Conservation (phyloP, 2,329 filamentous ascomycete genomes). For the Cercospora zeina region DNA sequence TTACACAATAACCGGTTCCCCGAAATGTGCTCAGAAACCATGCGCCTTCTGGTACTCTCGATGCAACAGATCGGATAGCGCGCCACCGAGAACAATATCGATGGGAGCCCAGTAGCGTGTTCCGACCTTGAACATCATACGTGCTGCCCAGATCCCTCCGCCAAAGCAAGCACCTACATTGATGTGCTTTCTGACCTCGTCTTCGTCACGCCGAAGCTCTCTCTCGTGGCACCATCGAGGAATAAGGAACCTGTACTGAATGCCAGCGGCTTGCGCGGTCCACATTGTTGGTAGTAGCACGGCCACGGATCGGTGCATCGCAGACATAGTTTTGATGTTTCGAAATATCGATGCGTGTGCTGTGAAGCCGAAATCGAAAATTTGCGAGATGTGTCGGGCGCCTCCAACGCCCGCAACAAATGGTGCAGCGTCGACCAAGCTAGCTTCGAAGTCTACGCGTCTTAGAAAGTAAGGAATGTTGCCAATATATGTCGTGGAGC, state of each 20-base stretch:
- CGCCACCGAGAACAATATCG: slow-evolving; percentile 37
- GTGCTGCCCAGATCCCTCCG: slow-evolving; percentile 28
- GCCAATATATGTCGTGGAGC: slow-evolving; percentile 26
- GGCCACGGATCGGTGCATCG: slow-evolving; percentile 33
- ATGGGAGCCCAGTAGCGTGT: slow-evolving; percentile 35
- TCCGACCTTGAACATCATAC: slow-evolving; percentile 32
- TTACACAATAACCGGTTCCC: not conserved
- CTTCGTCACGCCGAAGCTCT: slow-evolving; percentile 37
- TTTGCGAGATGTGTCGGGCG: slow-evolving; percentile 35
- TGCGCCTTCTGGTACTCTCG: slow-evolving; percentile 40
- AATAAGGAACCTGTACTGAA: slow-evolving; percentile 36
- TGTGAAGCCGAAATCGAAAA: slow-evolving; percentile 35
- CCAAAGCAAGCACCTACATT: slow-evolving; percentile 37
- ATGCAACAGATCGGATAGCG: slow-evolving; percentile 37
- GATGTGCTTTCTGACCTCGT: slow-evolving; percentile 37
- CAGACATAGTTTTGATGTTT: slow-evolving; percentile 35
- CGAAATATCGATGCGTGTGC: slow-evolving; percentile 34
- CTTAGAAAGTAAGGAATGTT: slow-evolving; percentile 31
- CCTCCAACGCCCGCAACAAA: slow-evolving; percentile 34
- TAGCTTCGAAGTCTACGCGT: slow-evolving; percentile 35
- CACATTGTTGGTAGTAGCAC: slow-evolving; percentile 31
- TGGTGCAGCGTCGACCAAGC: slow-evolving; percentile 36
- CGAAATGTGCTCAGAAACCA: slow-evolving; percentile 23
- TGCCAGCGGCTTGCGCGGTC: slow-evolving; percentile 30
- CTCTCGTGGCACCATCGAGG: slow-evolving; percentile 38